Conservation (phyloP, 441 rosid species). For the Pelargonium citronellum region DNA sequence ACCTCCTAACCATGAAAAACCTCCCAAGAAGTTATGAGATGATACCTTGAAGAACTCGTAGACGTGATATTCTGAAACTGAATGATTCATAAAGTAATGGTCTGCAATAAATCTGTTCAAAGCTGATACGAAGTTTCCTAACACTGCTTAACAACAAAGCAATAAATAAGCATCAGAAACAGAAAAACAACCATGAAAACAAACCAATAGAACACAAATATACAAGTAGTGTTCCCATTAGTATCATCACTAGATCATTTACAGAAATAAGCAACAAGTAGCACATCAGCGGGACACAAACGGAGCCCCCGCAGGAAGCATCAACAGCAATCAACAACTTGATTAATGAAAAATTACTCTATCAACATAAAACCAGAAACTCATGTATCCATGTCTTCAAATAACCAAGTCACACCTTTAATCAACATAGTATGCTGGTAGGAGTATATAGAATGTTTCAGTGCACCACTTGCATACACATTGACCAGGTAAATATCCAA, state of each 20-base stretch:
- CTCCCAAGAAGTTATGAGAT: not conserved
- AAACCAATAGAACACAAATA: conserved; percentile 2
- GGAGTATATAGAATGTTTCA: not conserved
- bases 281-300: not conserved
- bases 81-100: conserved; percentile 62
- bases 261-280: not conserved
- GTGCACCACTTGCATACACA: not conserved
- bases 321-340: not conserved
- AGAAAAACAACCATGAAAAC: not conserved
- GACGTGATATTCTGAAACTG: conserved; percentile 87
- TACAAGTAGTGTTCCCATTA: not conserved
- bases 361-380: not conserved
- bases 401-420: not conserved
- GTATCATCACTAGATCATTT: not conserved
- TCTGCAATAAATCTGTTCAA: conserved; percentile 87
- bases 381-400: conserved; percentile 4
- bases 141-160: conserved; percentile 47
- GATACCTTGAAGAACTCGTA: conserved; percentile 94
- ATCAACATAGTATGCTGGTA: not conserved
- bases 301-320: not conserved
- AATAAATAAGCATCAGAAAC: conserved; percentile 12
- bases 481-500: not conserved
- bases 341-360: not conserved
- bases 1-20: conserved; percentile 8
- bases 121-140: conserved; percentile 91